Evolutionary conservation across 805 yeast genomes (phyloP).

Genomic region (Lipomyces yamanashiensis): DNA sequence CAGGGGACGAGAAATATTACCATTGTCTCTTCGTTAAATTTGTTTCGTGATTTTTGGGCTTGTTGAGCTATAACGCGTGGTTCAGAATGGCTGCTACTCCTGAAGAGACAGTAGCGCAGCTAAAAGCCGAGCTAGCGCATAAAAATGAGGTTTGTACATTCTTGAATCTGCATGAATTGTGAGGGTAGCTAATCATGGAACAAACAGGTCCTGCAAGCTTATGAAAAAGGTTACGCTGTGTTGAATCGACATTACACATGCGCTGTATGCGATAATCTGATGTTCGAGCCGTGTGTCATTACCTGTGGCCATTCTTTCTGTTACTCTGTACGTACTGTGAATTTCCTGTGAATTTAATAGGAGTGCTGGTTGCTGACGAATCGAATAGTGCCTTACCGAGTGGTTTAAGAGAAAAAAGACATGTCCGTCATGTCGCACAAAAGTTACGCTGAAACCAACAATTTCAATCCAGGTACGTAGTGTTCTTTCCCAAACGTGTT

Average conservation of each 20-base stretch:
- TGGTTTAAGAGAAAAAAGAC: conserved; percentile 28
- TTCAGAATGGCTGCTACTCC: neutral
- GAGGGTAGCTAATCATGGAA: neutral
- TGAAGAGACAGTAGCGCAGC: conserved; percentile 4
- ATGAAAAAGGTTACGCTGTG: conserved; percentile 11
- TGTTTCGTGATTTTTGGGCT: neutral
- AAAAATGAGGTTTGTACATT: conserved; percentile 25
- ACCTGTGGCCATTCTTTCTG: conserved; percentile 38
- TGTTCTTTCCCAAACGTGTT: neutral
- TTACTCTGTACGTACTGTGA: conserved; percentile 22
- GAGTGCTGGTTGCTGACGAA: neutral
- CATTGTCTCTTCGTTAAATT: neutral
- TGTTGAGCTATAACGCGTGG: neutral
- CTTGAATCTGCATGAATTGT: neutral
- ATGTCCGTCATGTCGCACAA: conserved; percentile 32
- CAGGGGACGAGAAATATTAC: neutral
- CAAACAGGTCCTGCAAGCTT: conserved; percentile 12
- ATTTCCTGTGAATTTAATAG: neutral
- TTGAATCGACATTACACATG: conserved; percentile 20
- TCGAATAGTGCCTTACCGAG: conserved; percentile 26
- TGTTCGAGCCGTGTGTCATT: conserved; percentile 36
- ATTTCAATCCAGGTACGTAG: conserved; percentile 27
- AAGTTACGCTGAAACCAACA: conserved; percentile 14
- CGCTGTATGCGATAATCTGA: conserved; percentile 29
- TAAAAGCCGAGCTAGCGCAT: conserved; percentile 22